Evolutionary conservation across 2,329 filamentous ascomycete species (phyloP).

Genomic region (Aspergillus glaucus): DNA sequence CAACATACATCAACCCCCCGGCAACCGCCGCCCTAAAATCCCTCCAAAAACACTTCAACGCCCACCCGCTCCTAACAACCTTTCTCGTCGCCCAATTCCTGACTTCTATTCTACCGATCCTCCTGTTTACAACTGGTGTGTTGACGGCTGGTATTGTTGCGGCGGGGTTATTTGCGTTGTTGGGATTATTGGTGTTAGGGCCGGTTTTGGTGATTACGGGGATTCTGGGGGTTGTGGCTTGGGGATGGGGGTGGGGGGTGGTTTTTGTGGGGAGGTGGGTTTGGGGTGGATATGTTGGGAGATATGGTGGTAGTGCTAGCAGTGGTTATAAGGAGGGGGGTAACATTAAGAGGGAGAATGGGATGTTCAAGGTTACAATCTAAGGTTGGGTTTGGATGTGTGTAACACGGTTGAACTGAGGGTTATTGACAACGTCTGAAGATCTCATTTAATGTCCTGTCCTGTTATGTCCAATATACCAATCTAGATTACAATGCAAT

Average conservation of each 20-base stretch:
- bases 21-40: conserved; percentile 53
- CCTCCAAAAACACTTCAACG: conserved; percentile 52
- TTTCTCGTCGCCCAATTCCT: conserved; percentile 61
- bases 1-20: conserved; percentile 37
- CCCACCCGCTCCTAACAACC: conserved; percentile 63
- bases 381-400: not conserved
- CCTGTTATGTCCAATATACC: too few relatives aligned
- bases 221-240: conserved; percentile 57
- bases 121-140: conserved; percentile 60
- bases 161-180: conserved; percentile 49
- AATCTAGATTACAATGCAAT: not conserved
- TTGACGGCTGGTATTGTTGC: conserved; percentile 57
- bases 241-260: conserved; percentile 59
- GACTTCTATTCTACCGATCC: conserved; percentile 60
- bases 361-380: not conserved
- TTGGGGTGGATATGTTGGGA: conserved; percentile 4
- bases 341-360: conserved; percentile 1
- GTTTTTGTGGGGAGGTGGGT: conserved; percentile 33
- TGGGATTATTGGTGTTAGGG: conserved; percentile 62
- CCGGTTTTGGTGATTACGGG: conserved; percentile 63
- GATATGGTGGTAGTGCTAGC: not conserved
- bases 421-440: too few relatives aligned
- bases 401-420: too few relatives aligned
- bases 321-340: not conserved
- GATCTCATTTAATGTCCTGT: too few relatives aligned